phyloP scores from a whole-genome alignment of 2,329 filamentous ascomycete species.

The Aspergillus versicolor region DNA sequence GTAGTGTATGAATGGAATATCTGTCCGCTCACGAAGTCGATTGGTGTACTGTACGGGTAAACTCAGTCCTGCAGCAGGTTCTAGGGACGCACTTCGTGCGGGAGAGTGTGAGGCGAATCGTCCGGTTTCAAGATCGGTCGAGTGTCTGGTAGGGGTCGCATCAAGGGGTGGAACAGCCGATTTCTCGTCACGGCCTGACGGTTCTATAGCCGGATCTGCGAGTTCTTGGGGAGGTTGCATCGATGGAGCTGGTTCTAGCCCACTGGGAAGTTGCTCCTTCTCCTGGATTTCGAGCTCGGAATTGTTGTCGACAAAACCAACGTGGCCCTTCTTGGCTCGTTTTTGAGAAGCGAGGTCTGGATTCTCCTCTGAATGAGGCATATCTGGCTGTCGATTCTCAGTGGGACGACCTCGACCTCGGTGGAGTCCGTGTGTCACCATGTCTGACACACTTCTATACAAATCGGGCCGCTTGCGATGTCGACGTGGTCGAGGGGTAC shows the following conservation, averaged over 20 bases:
- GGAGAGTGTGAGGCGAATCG: constrained; percentile 23
- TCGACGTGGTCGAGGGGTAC: constrained; percentile 62
- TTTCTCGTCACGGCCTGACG: constrained; percentile 14
- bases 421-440: constrained; percentile 32
- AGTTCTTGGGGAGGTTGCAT: neutral
- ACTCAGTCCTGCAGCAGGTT: constrained; percentile 25
- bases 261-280: constrained; percentile 17
- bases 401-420: constrained; percentile 38
- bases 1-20: constrained; percentile 70
- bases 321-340: constrained; percentile 47
- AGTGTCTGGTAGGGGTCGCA: constrained; percentile 6
- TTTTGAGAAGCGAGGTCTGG: constrained; percentile 18
- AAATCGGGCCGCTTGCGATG: constrained; percentile 35
- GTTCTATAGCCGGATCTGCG: constrained; percentile 3
- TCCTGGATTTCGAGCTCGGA: constrained; percentile 22
- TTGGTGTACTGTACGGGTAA: constrained; percentile 62
- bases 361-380: constrained; percentile 13
- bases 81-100: constrained; percentile 33
- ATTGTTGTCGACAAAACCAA: constrained; percentile 54
- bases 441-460: constrained; percentile 38
- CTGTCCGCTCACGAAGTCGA: constrained; percentile 64
- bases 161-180: constrained; percentile 16
- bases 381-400: constrained; percentile 20
- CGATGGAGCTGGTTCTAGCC: neutral
- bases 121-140: constrained; percentile 31